Conservation (phyloP, 257 asterid genomes). For the Gynochthodes officinalis region DNA sequence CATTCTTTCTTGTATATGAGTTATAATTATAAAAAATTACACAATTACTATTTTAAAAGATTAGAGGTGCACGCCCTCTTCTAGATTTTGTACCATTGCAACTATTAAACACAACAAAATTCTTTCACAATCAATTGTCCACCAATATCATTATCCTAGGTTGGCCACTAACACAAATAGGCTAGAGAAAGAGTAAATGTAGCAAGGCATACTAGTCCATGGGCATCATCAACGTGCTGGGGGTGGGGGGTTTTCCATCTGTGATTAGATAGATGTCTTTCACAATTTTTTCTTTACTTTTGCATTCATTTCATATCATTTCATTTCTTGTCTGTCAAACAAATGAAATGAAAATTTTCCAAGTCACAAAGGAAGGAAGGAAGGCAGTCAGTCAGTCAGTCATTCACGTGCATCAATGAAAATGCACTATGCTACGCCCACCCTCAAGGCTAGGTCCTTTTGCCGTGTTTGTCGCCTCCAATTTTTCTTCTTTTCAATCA, state of each 20-base stretch:
- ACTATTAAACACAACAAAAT: not conserved
- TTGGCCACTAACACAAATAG: too few relatives aligned
- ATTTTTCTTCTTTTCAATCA: conserved; percentile 21
- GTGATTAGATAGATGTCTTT: conserved; percentile 38
- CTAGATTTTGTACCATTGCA: not conserved
- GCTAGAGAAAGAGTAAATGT: too few relatives aligned
- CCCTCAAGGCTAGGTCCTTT: not conserved
- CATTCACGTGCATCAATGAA: conserved; percentile 34
- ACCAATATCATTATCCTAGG: too few relatives aligned
- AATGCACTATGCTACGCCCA: conserved; percentile 23
- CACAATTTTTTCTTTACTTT: conserved; percentile 16
- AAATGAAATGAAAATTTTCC: not conserved
- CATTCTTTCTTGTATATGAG: too few relatives aligned
- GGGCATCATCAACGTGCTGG: too few relatives aligned
- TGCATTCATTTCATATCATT: conserved; percentile 15
- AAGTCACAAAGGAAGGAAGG: conserved; percentile 11
- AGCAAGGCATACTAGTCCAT: too few relatives aligned
- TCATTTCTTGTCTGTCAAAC: conserved; percentile 21
- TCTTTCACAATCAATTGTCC: too few relatives aligned
- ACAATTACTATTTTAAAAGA: too few relatives aligned
- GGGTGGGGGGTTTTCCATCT: not conserved
- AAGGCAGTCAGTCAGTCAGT: conserved; percentile 17
- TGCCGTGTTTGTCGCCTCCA: conserved; percentile 71
- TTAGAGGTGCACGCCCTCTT: not conserved
- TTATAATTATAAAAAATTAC: too few relatives aligned